Conservation (phyloP, 257 asterid genomes). For the Solanum pennellii region DNA sequence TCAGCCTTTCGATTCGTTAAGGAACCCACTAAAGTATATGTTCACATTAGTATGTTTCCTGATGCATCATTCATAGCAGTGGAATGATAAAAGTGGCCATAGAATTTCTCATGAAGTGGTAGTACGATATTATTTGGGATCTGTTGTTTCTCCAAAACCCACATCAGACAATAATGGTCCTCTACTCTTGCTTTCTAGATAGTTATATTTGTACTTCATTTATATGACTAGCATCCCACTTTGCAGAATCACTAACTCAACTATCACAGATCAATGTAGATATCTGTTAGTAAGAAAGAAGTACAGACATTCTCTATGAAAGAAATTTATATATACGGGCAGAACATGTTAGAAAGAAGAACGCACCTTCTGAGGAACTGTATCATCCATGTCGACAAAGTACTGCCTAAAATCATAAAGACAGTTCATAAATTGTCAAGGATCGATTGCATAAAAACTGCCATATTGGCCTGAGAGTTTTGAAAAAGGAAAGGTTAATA, state of each 20-base stretch:
- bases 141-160: neutral
- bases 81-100: neutral
- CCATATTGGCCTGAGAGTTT: neutral
- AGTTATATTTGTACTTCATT: neutral
- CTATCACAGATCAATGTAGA: neutral
- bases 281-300: neutral
- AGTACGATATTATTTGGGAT: neutral
- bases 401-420: constrained; percentile 32
- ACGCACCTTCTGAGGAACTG: constrained; percentile 43
- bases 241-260: neutral
- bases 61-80: neutral
- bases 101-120: neutral
- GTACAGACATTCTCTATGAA: neutral
- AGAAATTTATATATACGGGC: neutral
- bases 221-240: neutral
- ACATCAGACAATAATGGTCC: neutral
- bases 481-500: neutral
- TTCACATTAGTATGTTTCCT: neutral
- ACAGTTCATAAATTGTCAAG: neutral
- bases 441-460: neutral
- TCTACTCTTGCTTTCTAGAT: neutral
- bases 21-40: neutral
- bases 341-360: neutral
- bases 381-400: constrained; percentile 40
- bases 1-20: neutral